These are phyloP conservation scores for Yamadazyma phyllophila DNA, from an alignment of 805 yeast species.

Conservation along the genomic window DNA sequence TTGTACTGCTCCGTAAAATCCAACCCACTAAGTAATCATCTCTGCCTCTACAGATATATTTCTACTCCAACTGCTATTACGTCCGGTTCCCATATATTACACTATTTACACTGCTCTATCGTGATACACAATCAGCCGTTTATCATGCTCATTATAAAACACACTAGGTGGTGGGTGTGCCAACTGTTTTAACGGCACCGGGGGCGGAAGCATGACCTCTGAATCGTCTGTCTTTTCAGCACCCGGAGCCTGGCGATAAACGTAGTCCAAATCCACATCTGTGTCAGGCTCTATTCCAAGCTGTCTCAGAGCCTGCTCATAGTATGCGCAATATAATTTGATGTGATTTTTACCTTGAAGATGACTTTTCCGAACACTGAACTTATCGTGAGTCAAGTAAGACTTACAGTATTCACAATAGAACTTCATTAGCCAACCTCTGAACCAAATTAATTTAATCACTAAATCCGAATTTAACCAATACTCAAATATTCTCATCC, in stretches of 20 bases:
- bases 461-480: not conserved
- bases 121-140: slow-evolving; percentile 6
- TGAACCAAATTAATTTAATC: not conserved
- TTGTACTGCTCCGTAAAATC: no score
- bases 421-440: slow-evolving; percentile 40
- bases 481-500: slow-evolving; percentile 7
- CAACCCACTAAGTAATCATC: no score
- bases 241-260: slow-evolving; percentile 8
- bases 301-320: slow-evolving; percentile 47
- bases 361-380: slow-evolving; percentile 81
- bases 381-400: slow-evolving; percentile 83
- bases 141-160: slow-evolving; percentile 17
- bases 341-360: slow-evolving; percentile 75
- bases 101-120: not conserved
- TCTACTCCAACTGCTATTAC: no score
- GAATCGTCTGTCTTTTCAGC: slow-evolving; percentile 13
- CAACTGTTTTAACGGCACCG: slow-evolving; percentile 25
- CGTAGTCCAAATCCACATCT: slow-evolving; percentile 33
- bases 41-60: no score
- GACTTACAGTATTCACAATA: slow-evolving; percentile 85
- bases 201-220: slow-evolving; percentile 30
- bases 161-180: slow-evolving; percentile 37
- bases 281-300: slow-evolving; percentile 32
- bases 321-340: slow-evolving; percentile 69
- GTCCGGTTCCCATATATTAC: not conserved